Evolutionary conservation across 768 basidiomycete genomes (phyloP).

Genomic region (Cyclocybe cylindracea): DNA sequence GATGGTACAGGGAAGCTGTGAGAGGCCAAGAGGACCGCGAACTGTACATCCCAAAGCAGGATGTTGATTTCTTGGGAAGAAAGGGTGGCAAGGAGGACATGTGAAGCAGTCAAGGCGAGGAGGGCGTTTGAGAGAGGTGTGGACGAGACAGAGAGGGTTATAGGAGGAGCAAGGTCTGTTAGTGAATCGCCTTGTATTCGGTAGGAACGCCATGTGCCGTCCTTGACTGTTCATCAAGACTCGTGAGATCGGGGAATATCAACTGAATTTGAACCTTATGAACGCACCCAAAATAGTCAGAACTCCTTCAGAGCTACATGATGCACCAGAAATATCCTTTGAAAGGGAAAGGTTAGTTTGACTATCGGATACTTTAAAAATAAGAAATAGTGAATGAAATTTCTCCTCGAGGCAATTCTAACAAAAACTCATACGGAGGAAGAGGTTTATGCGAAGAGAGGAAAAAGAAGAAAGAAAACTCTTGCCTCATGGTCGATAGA

Average conservation of each 20-base stretch:
- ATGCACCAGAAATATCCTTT: slow-evolving; percentile 38
- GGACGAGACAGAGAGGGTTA: slow-evolving; percentile 19
- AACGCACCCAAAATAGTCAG: slow-evolving; percentile 52
- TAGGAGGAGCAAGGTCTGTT: slow-evolving; percentile 27
- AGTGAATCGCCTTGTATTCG: slow-evolving; percentile 23
- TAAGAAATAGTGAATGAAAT: slow-evolving; percentile 5
- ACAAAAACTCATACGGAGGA: too few relatives aligned
- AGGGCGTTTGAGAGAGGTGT: slow-evolving; percentile 30
- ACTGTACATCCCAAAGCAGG: slow-evolving; percentile 71
- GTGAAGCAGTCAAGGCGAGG: slow-evolving; percentile 55
- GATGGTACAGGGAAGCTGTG: slow-evolving; percentile 53
- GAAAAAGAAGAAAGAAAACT: background rate
- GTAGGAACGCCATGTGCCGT: slow-evolving; percentile 44
- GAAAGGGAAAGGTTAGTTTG: background rate
- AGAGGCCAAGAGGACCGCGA: slow-evolving; percentile 60
- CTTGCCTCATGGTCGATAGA: slow-evolving; percentile 32
- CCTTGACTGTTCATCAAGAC: slow-evolving; percentile 32
- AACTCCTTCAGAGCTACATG: slow-evolving; percentile 49
- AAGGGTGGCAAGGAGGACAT: slow-evolving; percentile 52
- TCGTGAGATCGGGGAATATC: background rate
- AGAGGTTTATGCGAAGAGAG: too few relatives aligned
- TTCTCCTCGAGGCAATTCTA: background rate
- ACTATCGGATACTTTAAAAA: too few relatives aligned
- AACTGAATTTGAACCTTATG: background rate
- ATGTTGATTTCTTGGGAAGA: slow-evolving; percentile 48